Base-by-base conservation (phyloP, 345 rosid species). In the Pistacia integerrima region DNA sequence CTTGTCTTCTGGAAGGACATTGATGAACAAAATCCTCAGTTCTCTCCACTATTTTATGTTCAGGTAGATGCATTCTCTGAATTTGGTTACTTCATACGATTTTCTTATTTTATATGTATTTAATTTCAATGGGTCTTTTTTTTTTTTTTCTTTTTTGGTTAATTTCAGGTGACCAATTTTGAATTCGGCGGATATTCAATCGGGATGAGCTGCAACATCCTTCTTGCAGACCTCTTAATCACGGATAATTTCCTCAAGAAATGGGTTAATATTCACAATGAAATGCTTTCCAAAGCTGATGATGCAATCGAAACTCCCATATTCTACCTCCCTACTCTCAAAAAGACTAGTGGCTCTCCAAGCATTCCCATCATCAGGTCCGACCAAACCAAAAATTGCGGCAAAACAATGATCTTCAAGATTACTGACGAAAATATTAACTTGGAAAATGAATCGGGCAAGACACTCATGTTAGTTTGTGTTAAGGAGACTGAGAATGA, bases 171-270 rank as follows among this genome's bases (percentile, higher is more conserved):
- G 68, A 93, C 97, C 0, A 89, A 90, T 80, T 95, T 95, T 78
- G 83, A 86, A 79, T 88, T 96, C 46, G 95, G 99, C 7, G 99
- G 99, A 62, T 93, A 93, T 75, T 90, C 98, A 4, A 67, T 95
- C 74, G 99, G 98, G 71, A 80, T 93, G 51, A 93, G 97, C 81
- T 89, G 94, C 82, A 95, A 94, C 74, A 74, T 95, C 61, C 72
- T 95, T 58, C 52, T 95, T 65, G 90, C 90, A 70, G 98, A 93
- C 74, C 60, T 85, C 59, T 1, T 89, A 38, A 56, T 88, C 38
- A 72, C 46, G 72, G 84, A 82, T 12, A 80, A 80, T 46, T 90
- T 91, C 79, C 82, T 91, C 17, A 74, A 75, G 69, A 85, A 59
- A 79, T 91, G 97, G 97, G 82, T 85, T 65, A 11, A 87, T 56